phyloP scores from a whole-genome alignment of 495 filamentous ascomycete genomes.

The Tetracladium marchalianum region DNA sequence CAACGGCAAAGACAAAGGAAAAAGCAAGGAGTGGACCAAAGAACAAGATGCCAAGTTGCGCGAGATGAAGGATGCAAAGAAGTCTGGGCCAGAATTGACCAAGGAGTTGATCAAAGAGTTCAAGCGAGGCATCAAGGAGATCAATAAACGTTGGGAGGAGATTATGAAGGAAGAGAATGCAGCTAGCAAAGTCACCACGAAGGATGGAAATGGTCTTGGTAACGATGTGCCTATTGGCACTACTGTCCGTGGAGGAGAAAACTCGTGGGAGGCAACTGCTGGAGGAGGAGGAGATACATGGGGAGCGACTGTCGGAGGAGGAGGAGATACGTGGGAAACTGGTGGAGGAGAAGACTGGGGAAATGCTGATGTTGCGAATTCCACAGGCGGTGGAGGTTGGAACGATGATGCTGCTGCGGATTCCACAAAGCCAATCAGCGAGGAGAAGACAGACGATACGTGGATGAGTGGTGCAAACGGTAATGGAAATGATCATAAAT shows the following conservation, averaged over 20 bases:
- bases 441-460: background rate
- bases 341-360: background rate
- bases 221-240: background rate
- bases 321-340: background rate
- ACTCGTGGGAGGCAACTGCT: background rate
- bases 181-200: slow-evolving; percentile 7
- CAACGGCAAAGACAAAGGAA: background rate
- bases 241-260: background rate
- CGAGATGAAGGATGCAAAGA: slow-evolving; percentile 17
- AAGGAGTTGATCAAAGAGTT: slow-evolving; percentile 6
- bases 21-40: slow-evolving; percentile 5
- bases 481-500: background rate
- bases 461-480: background rate
- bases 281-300: background rate
- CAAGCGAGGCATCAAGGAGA: background rate
- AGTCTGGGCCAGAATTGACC: slow-evolving; percentile 14
- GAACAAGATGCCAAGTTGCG: slow-evolving; percentile 17
- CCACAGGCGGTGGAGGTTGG: background rate
- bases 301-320: too few relatives aligned
- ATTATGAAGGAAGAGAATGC: slow-evolving; percentile 5
- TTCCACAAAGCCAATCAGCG: background rate
- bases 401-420: too few relatives aligned
- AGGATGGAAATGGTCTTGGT: slow-evolving; percentile 3
- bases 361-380: background rate
- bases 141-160: slow-evolving; percentile 12